Conservation (phyloP, 257 asterid species). For the Coffea canephora region DNA sequence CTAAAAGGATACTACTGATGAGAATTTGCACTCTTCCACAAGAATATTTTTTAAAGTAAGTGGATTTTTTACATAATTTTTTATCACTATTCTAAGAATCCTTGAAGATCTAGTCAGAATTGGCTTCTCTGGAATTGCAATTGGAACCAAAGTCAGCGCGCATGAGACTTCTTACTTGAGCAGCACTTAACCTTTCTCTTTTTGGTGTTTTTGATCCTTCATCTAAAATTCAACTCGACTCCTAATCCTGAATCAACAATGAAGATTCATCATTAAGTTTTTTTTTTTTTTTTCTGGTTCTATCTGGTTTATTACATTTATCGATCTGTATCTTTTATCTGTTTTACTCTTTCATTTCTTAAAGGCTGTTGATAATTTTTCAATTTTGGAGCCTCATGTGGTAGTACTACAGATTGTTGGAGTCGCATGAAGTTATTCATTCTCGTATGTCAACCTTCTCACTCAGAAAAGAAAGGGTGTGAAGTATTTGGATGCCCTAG, state of each 20-base stretch:
- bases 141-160: not conserved
- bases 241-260: not conserved
- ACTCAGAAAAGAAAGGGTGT: not conserved
- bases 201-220: not conserved
- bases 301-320: not conserved
- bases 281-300: not conserved
- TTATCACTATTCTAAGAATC: not conserved
- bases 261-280: not conserved
- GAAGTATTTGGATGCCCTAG: not conserved
- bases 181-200: not conserved
- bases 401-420: not conserved
- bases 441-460: not conserved
- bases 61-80: not conserved
- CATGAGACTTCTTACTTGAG: not conserved
- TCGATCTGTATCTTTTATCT: not conserved
- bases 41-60: not conserved
- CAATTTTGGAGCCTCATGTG: not conserved
- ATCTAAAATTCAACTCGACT: not conserved
- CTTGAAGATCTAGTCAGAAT: not conserved
- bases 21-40: not conserved
- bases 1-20: not conserved
- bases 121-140: not conserved
- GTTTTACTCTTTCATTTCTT: not conserved
- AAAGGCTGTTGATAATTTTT: not conserved
- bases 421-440: not conserved